Conservation (phyloP, 805 yeast species). For the Candida morakotiae region DNA sequence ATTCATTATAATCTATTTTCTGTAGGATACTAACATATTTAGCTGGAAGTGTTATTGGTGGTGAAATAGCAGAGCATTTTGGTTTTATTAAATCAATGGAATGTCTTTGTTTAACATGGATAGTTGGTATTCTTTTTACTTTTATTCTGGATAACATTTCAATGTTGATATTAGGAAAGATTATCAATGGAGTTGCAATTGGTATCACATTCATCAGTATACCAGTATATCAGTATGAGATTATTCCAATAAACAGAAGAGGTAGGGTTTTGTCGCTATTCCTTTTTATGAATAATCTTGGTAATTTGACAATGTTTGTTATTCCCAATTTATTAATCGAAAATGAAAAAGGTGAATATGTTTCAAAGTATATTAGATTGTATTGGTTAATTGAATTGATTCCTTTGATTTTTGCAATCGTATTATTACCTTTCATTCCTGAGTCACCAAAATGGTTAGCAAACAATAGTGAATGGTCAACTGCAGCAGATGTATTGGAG, state of each 20-base stretch:
- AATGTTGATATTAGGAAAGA: constrained; percentile 23
- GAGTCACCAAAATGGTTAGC: constrained; percentile 31
- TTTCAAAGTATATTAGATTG: constrained; percentile 1
- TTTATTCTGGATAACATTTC: constrained; percentile 21
- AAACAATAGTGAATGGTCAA: constrained; percentile 27
- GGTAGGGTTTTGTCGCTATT: constrained; percentile 20
- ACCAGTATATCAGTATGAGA: constrained; percentile 31
- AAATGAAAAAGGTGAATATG: background rate
- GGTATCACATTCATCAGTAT: constrained; percentile 28
- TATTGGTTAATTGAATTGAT: constrained; percentile 17
- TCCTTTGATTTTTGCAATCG: constrained; percentile 18
- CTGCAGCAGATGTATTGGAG: constrained; percentile 24
- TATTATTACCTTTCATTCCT: constrained; percentile 20
- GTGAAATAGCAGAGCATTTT: constrained; percentile 22
- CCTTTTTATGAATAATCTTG: constrained; percentile 1
- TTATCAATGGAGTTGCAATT: constrained; percentile 26
- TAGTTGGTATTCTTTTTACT: constrained; percentile 20
- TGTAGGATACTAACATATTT: background rate
- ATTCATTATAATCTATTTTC: no score
- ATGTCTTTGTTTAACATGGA: constrained; percentile 23
- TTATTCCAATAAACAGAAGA: constrained; percentile 17
- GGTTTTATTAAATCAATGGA: constrained; percentile 26
- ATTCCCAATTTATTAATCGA: constrained; percentile 3
- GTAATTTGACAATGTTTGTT: constrained; percentile 2
- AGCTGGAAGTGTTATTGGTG: constrained; percentile 30